Conservation (phyloP, 768 basidiomycete genomes). For the Termitomyces sp. region DNA sequence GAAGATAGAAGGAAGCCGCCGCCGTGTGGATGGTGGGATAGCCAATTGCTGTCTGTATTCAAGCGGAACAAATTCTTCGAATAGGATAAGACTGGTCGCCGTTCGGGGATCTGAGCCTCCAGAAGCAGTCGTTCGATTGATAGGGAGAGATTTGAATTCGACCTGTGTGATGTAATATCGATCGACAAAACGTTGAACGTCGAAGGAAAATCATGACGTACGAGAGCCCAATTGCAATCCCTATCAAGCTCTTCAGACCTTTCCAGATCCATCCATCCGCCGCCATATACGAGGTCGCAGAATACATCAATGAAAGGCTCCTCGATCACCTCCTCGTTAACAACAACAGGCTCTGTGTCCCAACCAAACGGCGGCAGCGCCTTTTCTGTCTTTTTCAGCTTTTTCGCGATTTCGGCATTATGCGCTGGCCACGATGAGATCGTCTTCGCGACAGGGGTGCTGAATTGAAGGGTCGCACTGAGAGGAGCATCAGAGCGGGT, state of each 20-base stretch:
- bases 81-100: conserved; percentile 68
- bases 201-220: conserved; percentile 33
- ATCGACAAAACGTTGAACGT: background rate
- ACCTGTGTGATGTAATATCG: conserved; percentile 42
- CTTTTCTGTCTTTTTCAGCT: conserved; percentile 83
- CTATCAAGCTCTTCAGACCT: conserved; percentile 71
- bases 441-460: conserved; percentile 35
- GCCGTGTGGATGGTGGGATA: conserved; percentile 44
- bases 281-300: conserved; percentile 76
- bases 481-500: conserved; percentile 73
- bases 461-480: conserved; percentile 81
- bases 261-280: conserved; percentile 81
- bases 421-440: conserved; percentile 75
- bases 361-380: conserved; percentile 84
- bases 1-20: conserved; percentile 71
- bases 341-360: conserved; percentile 84
- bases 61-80: conserved; percentile 91
- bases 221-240: conserved; percentile 92
- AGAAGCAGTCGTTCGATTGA: conserved; percentile 29
- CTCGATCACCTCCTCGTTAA: conserved; percentile 79
- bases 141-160: conserved; percentile 79
- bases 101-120: conserved; percentile 65
- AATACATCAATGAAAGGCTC: conserved; percentile 88
- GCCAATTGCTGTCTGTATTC: conserved; percentile 82
- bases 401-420: conserved; percentile 67